phyloP scores from a whole-genome alignment of 257 asterid species.

The Gentiana dahurica region DNA sequence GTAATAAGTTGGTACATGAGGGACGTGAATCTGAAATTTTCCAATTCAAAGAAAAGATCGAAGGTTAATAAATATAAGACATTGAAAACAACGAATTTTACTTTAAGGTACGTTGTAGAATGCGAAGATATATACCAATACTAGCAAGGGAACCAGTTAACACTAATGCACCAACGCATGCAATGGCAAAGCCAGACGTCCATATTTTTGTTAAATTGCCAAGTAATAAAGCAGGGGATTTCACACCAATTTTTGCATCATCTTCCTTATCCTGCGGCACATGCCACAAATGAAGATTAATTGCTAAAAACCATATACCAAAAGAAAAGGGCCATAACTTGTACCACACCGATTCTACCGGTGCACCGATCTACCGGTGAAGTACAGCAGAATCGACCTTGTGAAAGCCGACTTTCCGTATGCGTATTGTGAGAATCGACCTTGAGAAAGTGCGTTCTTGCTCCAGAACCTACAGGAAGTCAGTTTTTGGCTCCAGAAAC shows the following conservation, averaged over 20 bases:
- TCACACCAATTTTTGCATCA: constrained; percentile 72
- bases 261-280: constrained; percentile 69
- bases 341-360: too few species aligned
- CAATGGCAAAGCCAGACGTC: constrained; percentile 67
- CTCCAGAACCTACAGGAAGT: too few species aligned
- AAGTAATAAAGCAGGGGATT: constrained; percentile 85
- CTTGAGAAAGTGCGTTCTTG: too few species aligned
- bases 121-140: constrained; percentile 32
- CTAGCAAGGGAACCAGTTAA: constrained; percentile 61
- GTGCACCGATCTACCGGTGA: too few species aligned
- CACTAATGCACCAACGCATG: constrained; percentile 68
- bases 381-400: too few species aligned
- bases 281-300: too few species aligned
- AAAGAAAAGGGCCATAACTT: too few species aligned
- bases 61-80: background rate
- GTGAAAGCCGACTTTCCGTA: too few species aligned
- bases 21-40: background rate
- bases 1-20: background rate
- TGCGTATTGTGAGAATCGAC: too few species aligned
- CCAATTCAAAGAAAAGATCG: constrained; percentile 3
- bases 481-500: too few species aligned
- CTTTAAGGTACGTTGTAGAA: background rate
- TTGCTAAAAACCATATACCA: too few species aligned
- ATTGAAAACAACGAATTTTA: background rate
- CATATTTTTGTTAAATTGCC: constrained; percentile 77